Evolutionary conservation across 768 basidiomycete species (phyloP).

Genomic region (Boletus huronensis): DNA sequence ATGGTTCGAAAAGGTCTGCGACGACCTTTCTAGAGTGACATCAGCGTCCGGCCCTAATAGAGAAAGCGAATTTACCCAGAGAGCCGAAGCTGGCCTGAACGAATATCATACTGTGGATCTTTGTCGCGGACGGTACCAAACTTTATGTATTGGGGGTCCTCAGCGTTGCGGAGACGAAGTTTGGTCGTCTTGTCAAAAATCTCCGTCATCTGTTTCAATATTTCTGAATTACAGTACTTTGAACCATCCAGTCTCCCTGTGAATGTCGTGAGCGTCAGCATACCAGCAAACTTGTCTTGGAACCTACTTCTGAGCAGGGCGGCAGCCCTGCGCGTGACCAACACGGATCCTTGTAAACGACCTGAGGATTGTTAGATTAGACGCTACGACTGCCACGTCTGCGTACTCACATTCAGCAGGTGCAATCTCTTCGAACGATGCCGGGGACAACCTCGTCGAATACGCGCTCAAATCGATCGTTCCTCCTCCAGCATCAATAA

Average conservation of each 20-base stretch:
- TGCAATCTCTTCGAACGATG: conserved; percentile 38
- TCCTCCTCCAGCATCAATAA: conserved; percentile 52
- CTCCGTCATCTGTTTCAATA: conserved; percentile 36
- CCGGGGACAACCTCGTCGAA: conserved; percentile 37
- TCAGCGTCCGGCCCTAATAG: not conserved
- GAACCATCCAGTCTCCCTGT: conserved; percentile 33
- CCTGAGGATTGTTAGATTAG: conserved; percentile 25
- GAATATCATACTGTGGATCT: conserved; percentile 38
- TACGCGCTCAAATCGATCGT: conserved; percentile 43
- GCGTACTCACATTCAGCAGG: conserved; percentile 33
- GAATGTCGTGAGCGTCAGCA: not conserved
- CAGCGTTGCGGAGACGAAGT: conserved; percentile 40
- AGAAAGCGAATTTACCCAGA: conserved; percentile 28
- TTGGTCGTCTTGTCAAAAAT: conserved; percentile 40
- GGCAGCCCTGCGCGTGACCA: conserved; percentile 36
- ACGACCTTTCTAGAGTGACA: conserved; percentile 33
- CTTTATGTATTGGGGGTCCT: conserved; percentile 38
- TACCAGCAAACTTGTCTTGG: not conserved
- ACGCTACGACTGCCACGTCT: not conserved
- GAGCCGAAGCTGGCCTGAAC: conserved; percentile 38
- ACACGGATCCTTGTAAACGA: conserved; percentile 39
- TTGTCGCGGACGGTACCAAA: conserved; percentile 40
- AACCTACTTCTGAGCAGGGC: conserved; percentile 27
- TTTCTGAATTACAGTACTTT: conserved; percentile 29
- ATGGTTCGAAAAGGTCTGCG: conserved; percentile 42